These are phyloP conservation scores for Thalassia testudinum DNA, from an alignment of 116 monocot species.

Conservation along the genomic window DNA sequence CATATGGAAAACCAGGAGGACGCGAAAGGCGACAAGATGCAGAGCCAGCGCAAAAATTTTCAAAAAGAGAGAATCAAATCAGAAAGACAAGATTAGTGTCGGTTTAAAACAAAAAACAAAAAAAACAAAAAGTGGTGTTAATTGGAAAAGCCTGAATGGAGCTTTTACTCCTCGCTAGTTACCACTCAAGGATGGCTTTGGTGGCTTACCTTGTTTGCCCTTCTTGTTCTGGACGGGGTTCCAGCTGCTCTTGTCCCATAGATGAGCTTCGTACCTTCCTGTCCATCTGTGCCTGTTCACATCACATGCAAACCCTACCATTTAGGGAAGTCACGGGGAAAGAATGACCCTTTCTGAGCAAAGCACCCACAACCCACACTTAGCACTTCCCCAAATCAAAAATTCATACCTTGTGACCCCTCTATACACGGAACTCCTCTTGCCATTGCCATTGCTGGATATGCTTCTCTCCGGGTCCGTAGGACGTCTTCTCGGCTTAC, in stretches of 20 bases:
- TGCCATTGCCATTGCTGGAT: conserved; percentile 8
- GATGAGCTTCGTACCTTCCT: conserved; percentile 65
- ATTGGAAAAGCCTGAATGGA: neutral
- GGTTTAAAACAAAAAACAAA: neutral
- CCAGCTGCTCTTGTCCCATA: conserved; percentile 58
- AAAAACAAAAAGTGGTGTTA: neutral
- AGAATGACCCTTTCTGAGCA: neutral
- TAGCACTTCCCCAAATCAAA: neutral
- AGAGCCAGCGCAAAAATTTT: conserved; percentile 2
- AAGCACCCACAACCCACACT: neutral
- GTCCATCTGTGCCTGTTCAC: conserved; percentile 63
- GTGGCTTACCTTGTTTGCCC: conserved; percentile 45
- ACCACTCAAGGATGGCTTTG: neutral
- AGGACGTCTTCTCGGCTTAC: conserved; percentile 2
- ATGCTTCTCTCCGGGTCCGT: conserved; percentile 1
- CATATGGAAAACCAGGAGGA: neutral
- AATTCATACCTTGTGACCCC: conserved; percentile 41
- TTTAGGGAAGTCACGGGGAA: neutral
- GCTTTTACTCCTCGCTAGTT: neutral
- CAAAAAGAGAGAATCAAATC: conserved; percentile 2
- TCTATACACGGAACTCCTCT: conserved; percentile 48
- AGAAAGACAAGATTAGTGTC: conserved; percentile 1
- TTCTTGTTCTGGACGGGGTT: conserved; percentile 50
- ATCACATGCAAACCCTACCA: conserved; percentile 7
- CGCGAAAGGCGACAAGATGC: neutral